Percentiles rank a stretch among this genome's conserved stretches.
Conservation (phyloP, 345 rosid genomes). For the Brassica cretica region DNA sequence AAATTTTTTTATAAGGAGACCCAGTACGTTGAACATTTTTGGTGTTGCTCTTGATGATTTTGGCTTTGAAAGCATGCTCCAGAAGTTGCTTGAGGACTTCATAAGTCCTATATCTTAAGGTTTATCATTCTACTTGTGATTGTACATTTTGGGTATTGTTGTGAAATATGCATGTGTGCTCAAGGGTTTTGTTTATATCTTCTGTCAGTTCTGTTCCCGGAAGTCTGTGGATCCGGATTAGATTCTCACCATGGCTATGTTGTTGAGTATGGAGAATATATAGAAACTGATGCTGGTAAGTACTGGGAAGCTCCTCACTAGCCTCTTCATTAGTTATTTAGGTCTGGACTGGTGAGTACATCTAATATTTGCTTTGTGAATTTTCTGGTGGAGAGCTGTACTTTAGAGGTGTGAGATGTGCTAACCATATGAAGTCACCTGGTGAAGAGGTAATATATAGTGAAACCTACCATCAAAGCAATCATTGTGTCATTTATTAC, state of each 20-base stretch:
- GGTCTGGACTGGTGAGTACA: conserved; percentile 1
- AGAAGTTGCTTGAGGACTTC: conserved; percentile 71
- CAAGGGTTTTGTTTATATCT: conserved; percentile 24
- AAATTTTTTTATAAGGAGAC: conserved; percentile 75
- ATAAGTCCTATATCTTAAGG: conserved; percentile 79
- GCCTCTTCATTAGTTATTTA: conserved; percentile 5
- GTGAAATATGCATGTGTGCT: conserved; percentile 11
- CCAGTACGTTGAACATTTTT: conserved; percentile 85
- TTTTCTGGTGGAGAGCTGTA: conserved; percentile 87
- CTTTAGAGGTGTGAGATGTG: conserved; percentile 85
- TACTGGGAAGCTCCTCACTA: conserved; percentile 15
- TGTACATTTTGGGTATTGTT: conserved; percentile 1
- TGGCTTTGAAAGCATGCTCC: conserved; percentile 84
- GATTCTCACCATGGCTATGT: conserved; percentile 98
- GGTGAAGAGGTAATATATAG: conserved; percentile 57
- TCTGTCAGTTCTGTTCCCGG: conserved; percentile 75
- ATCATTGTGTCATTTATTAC: background rate
- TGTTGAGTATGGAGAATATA: conserved; percentile 85
- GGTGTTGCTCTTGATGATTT: conserved; percentile 95
- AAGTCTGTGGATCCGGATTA: conserved; percentile 75
- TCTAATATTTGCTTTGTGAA: conserved; percentile 14
- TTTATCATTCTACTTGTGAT: conserved; percentile 26
- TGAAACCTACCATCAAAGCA: conserved; percentile 11
- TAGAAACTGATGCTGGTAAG: conserved; percentile 88
- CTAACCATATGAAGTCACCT: conserved; percentile 69